Evolutionary conservation across 2,329 filamentous ascomycete genomes (phyloP), one percentile per base, ranked within the genome.

Genomic region (Exserohilum turcica): DNA sequence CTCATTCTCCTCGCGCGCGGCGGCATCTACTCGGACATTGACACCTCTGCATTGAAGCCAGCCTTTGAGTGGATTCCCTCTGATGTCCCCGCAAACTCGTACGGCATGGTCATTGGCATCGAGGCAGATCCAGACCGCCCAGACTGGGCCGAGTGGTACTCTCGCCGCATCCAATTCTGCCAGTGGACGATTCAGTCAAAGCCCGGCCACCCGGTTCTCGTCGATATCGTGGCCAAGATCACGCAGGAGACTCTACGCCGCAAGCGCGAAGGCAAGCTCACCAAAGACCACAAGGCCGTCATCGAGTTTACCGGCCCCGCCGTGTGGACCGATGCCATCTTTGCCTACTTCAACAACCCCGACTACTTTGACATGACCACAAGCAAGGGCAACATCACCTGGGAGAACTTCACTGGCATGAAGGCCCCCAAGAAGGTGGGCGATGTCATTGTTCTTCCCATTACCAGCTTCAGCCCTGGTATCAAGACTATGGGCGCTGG

Each of bases 131-230:
- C 94, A 0, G 92, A 97, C 74, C 86, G 94, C 42, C 84, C 85
- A 3, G 94, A 99, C 74, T 99, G 94, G 94, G 83, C 86, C 31
- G 81, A 96, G 1, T 97, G 93, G 94, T 99, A 97, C 79, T 94
- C 91, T 59, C 89, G 94, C 54, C 86, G 93, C 59, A 92, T 99
- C 56, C 94, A 97, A 73, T 97, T 99, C 76, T 99, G 94, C 77
- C 94, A 99, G 75, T 99, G 94, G 94, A 99, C 94, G 1, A 97
- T 99, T 59, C 93, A 97, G 76, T 81, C 90, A 52, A 99, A 99
- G 76, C 89, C 93, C 0, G 94, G 94, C 9, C 94, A 99, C 73
- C 94, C 94, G 0, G 86, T 96, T 10, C 82, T 99, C 53, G 86
- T 92, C 57, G 91, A 97, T 56, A 85, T 96, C 56, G 91, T 99